phyloP scores from a whole-genome alignment of 1,284 basidiomycete genomes.

The Cryptococcus neoformans region DNA sequence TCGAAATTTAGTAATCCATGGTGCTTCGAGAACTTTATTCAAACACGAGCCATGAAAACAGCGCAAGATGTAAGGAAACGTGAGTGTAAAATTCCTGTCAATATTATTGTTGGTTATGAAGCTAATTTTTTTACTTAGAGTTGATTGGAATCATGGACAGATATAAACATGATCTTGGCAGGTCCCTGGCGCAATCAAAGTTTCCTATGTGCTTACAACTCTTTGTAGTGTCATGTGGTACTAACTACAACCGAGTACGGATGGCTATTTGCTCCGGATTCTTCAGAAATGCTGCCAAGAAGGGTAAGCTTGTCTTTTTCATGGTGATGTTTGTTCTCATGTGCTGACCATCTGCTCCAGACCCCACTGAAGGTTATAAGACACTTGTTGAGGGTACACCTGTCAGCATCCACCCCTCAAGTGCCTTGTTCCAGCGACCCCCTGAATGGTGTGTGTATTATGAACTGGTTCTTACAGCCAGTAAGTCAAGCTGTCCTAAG shows the following conservation, averaged over 20 bases:
- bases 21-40: constrained; percentile 98
- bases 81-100: constrained; percentile 12
- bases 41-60: constrained; percentile 93
- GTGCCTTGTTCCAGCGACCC: constrained; percentile 93
- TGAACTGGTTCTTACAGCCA: constrained; percentile 68
- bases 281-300: constrained; percentile 95
- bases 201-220: neutral
- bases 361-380: constrained; percentile 74
- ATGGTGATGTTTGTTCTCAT: neutral
- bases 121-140: constrained; percentile 48
- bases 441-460: constrained; percentile 77
- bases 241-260: constrained; percentile 89
- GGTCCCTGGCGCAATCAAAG: neutral
- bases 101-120: neutral
- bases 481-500: constrained; percentile 40
- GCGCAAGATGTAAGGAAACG: constrained; percentile 96
- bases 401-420: constrained; percentile 96
- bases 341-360: constrained; percentile 16
- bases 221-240: constrained; percentile 57
- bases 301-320: constrained; percentile 55
- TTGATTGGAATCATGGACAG: constrained; percentile 98
- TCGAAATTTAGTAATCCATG: constrained; percentile 94
- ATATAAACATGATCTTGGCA: constrained; percentile 87
- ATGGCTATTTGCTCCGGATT: constrained; percentile 96
- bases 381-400: constrained; percentile 96